Conservation (phyloP, 2,329 filamentous ascomycete species). For the Fusarium pilosicola region DNA sequence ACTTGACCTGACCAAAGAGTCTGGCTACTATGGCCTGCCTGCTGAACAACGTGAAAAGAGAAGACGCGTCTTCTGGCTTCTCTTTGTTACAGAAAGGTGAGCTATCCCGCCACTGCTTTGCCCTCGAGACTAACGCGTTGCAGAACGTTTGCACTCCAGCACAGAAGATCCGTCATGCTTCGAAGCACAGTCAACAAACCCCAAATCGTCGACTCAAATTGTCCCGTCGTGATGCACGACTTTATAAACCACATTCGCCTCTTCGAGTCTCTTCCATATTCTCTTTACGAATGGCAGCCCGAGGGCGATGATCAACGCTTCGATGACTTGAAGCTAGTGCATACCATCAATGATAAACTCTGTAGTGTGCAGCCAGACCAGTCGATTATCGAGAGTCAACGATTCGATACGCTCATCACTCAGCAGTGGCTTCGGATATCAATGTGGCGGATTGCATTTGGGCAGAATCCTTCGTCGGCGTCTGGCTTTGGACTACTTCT, state of each 20-base stretch:
- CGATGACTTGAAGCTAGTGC: conserved; percentile 38
- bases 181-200: conserved; percentile 46
- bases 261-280: conserved; percentile 45
- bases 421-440: conserved; percentile 48
- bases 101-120: rapidly evolving
- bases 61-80: conserved; percentile 48
- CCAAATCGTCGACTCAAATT: conserved; percentile 45
- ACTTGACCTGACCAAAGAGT: conserved; percentile 43
- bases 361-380: conserved; percentile 43
- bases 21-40: conserved; percentile 37
- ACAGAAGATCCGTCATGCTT: conserved; percentile 45
- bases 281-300: conserved; percentile 47
- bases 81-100: conserved; percentile 49
- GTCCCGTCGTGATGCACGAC: conserved; percentile 48
- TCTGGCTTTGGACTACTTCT: conserved; percentile 34
- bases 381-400: conserved; percentile 47
- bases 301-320: conserved; percentile 31
- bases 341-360: conserved; percentile 42
- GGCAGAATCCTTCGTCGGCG: conserved; percentile 38
- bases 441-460: conserved; percentile 48
- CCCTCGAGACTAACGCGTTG: rapidly evolving
- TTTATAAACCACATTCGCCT: conserved; percentile 48
- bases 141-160: conserved; percentile 48
- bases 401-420: conserved; percentile 48
- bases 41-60: conserved; percentile 42